Conservation (phyloP, 1,284 basidiomycete species). For the Lentinus polychrous region DNA sequence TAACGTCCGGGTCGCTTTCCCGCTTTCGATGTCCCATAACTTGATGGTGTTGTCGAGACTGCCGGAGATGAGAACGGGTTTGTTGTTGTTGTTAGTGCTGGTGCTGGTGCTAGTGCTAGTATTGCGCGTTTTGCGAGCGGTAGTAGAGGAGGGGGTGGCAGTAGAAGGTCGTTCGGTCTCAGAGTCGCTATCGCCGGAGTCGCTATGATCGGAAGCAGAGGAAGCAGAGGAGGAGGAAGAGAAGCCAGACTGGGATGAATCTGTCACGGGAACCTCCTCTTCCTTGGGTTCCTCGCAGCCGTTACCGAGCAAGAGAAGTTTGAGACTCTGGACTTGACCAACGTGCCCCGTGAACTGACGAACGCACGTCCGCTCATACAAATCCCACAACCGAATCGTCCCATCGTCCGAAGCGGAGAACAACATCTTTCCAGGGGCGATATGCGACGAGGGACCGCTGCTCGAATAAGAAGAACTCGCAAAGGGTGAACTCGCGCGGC, state of each 20-base stretch:
- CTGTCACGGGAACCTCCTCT: slow-evolving; percentile 5
- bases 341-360: slow-evolving; percentile 87
- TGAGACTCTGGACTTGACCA: slow-evolving; percentile 91
- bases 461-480: not conserved
- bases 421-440: slow-evolving; percentile 85
- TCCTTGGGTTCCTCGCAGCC: slow-evolving; percentile 11
- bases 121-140: not conserved
- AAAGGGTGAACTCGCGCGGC: not conserved
- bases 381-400: slow-evolving; percentile 92
- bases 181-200: no score
- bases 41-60: slow-evolving; percentile 96
- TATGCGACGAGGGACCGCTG: slow-evolving; percentile 34
- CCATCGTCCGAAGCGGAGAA: slow-evolving; percentile 97
- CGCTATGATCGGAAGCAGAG: no score
- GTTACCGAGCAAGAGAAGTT: slow-evolving; percentile 45
- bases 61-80: slow-evolving; percentile 82
- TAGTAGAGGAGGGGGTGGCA: not conserved
- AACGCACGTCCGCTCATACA: slow-evolving; percentile 75
- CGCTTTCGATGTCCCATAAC: slow-evolving; percentile 92
- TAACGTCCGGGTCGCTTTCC: slow-evolving; percentile 74
- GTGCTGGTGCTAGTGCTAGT: not conserved
- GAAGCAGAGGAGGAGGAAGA: slow-evolving; percentile 9
- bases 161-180: slow-evolving; percentile 9
- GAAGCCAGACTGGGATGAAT: not conserved
- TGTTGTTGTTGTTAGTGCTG: slow-evolving; percentile 21